Evolutionary conservation across 768 basidiomycete genomes (phyloP).

Genomic region (Mycena epipterygia): DNA sequence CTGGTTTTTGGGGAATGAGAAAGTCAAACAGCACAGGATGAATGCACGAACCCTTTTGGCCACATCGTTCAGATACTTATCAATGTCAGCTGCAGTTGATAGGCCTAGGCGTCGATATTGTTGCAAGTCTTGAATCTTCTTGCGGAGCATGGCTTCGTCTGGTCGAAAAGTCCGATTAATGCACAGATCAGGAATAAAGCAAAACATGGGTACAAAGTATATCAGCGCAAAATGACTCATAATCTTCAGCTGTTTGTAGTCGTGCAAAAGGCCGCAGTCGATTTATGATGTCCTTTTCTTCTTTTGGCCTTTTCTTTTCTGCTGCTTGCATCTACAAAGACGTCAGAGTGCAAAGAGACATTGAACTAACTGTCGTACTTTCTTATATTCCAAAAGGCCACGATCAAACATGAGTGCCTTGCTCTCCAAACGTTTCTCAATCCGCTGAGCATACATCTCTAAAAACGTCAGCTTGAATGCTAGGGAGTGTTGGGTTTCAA

Average conservation of each 20-base stretch:
- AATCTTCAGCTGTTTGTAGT: slow-evolving; percentile 92
- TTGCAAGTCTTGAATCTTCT: slow-evolving; percentile 92
- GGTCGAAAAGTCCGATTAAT: slow-evolving; percentile 12
- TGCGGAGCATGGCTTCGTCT: slow-evolving; percentile 92
- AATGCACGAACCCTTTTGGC: slow-evolving; percentile 73
- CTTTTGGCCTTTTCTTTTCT: slow-evolving; percentile 91
- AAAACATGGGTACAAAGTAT: slow-evolving; percentile 78
- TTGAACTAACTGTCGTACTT: slow-evolving; percentile 64
- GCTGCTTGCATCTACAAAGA: slow-evolving; percentile 82
- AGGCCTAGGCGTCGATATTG: slow-evolving; percentile 90
- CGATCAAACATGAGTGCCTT: slow-evolving; percentile 95
- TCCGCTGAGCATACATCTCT: slow-evolving; percentile 91
- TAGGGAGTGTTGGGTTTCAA: slow-evolving; percentile 88
- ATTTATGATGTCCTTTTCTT: slow-evolving; percentile 92
- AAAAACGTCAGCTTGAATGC: slow-evolving; percentile 90
- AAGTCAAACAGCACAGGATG: neutral
- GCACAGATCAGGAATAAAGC: slow-evolving; percentile 1
- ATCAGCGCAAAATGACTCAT: slow-evolving; percentile 89
- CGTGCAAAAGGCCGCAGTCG: slow-evolving; percentile 92
- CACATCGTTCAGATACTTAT: slow-evolving; percentile 86
- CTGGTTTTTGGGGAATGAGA: slow-evolving; percentile 49
- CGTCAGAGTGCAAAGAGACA: slow-evolving; percentile 23
- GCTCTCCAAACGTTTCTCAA: slow-evolving; percentile 86
- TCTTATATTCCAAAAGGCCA: slow-evolving; percentile 93
- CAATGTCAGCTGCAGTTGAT: slow-evolving; percentile 87